Percentiles rank a stretch among this genome's conserved stretches.
Evolutionary conservation across 768 basidiomycete genomes (phyloP).

Genomic region (Auriscalpium microsporum): DNA sequence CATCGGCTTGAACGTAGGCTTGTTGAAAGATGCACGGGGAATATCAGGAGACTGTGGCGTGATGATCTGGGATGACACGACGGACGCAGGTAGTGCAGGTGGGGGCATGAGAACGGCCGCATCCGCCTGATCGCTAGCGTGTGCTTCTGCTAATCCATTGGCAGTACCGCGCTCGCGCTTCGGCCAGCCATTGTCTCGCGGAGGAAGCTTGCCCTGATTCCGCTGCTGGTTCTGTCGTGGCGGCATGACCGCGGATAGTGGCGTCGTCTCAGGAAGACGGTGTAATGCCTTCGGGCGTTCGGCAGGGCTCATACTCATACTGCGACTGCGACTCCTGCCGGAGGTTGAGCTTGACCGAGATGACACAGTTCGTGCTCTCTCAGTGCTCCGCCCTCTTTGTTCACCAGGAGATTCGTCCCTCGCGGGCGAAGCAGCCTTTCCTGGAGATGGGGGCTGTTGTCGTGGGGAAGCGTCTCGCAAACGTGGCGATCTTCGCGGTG

Average conservation of each 20-base stretch:
- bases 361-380: neutral
- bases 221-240: constrained; percentile 7
- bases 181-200: constrained; percentile 17
- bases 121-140: neutral
- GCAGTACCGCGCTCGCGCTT: constrained; percentile 12
- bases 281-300: constrained; percentile 49
- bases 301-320: constrained; percentile 35
- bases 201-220: constrained; percentile 8
- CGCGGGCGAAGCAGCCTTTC: neutral
- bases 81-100: constrained; percentile 8
- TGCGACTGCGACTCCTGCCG: constrained; percentile 37
- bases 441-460: neutral
- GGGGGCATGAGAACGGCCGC: constrained; percentile 11
- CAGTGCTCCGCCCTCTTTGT: neutral
- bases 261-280: constrained; percentile 46
- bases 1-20: constrained; percentile 62
- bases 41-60: constrained; percentile 1
- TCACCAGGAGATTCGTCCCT: too few relatives aligned
- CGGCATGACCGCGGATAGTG: constrained; percentile 20
- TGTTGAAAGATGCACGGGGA: constrained; percentile 22
- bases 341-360: constrained; percentile 40
- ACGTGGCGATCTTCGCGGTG: neutral
- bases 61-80: neutral
- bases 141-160: constrained; percentile 6
- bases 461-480: neutral